Base-by-base conservation (phyloP, 306 rosid genomes). In the Vigna hirtella region DNA sequence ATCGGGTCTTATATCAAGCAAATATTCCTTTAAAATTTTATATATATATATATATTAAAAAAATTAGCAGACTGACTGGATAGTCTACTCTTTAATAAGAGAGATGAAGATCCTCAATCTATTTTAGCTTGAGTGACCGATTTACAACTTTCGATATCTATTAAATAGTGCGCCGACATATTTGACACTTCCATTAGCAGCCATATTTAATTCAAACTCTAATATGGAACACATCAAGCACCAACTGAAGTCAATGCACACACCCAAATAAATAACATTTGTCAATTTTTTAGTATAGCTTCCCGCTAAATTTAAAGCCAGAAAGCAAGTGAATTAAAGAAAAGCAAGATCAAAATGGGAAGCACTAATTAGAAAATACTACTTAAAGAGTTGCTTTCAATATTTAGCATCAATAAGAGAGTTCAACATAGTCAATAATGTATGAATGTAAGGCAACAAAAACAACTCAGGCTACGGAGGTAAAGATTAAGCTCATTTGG, bases 331-430 rank as follows among this genome's bases (percentile, higher is more conserved):
- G 20, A 61, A 61, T 30, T 30, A 30, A 30, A 14, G 30, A 38
- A 67, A 53, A 55, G 22, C n/a, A 68, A 70, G 9, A 38, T 7
- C 53, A 77, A 72, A 65, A 64, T 14, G 56, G 73, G 20, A 78
- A 58, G 72, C 63, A 76, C 10, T 49, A 52, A 66, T 70, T 71
- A 59, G 75, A 78, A 78, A 65, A 43, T 24, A 75, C 77, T 55
- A 76, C 87, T 62, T 17, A 73, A 78, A 78, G 57, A 72, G 81
- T 85, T 73, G 73, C 40, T 77, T 83, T 52, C 62, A 40, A 89
- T 74, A 71, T 77, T 85, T 82, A 88, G 72, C 91, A 88, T 79
- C 56, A 86, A 84, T 88, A 79, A 87, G 83, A 87, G 84, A 81
- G 86, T 88, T 90, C 78, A 85, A 85, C 87, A 85, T 80, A 83